These are phyloP conservation scores for Claviceps purpurea DNA, from an alignment of 2,329 filamentous ascomycete species.

Conservation along the genomic window DNA sequence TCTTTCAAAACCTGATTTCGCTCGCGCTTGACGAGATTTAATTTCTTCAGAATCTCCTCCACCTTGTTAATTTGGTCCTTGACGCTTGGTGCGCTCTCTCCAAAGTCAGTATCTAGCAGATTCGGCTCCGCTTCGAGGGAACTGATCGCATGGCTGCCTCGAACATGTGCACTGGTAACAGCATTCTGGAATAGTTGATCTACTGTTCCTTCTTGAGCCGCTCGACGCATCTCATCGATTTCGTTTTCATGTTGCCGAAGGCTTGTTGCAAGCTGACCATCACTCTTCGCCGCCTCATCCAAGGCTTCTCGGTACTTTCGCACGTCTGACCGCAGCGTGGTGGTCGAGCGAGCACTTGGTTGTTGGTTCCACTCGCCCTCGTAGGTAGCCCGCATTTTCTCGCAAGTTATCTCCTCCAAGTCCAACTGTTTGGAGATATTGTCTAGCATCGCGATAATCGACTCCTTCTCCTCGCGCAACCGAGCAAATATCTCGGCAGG, in stretches of 20 bases:
- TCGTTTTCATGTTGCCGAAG: constrained; percentile 75
- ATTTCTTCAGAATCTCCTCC: constrained; percentile 79
- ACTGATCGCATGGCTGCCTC: constrained; percentile 46
- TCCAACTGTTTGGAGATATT: constrained; percentile 78
- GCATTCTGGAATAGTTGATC: constrained; percentile 82
- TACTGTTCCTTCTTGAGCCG: constrained; percentile 73
- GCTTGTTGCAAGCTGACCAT: constrained; percentile 70
- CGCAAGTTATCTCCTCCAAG: constrained; percentile 94
- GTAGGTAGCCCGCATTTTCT: constrained; percentile 98
- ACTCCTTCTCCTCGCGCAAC: constrained; percentile 63
- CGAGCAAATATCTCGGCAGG: constrained; percentile 69
- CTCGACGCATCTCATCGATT: constrained; percentile 89
- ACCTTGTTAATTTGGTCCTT: constrained; percentile 80
- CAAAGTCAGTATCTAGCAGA: constrained; percentile 84
- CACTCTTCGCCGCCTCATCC: constrained; percentile 78
- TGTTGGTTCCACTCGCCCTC: constrained; percentile 94
- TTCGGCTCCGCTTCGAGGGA: constrained; percentile 55
- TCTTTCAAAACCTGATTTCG: constrained; percentile 87
- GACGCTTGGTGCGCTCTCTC: constrained; percentile 66
- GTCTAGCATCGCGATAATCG: constrained; percentile 60
- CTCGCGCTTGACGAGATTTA: constrained; percentile 87
- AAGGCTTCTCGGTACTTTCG: constrained; percentile 78
- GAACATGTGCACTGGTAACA: constrained; percentile 63
- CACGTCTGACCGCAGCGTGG: constrained; percentile 76
- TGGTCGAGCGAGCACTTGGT: constrained; percentile 78